Evolutionary conservation across 257 asterid species (phyloP).

Genomic region (Datura wrightii): DNA sequence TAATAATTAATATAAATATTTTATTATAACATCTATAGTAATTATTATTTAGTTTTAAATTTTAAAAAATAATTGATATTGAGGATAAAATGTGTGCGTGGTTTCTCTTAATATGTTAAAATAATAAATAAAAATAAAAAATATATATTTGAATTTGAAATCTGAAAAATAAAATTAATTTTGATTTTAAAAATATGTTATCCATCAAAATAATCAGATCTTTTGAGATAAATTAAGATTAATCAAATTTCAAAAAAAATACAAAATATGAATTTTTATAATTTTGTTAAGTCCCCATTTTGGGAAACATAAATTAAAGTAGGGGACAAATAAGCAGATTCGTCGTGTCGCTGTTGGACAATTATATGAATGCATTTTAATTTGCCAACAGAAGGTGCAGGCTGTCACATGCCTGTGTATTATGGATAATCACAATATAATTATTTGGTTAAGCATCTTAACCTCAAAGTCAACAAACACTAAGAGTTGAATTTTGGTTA

Average conservation of each 20-base stretch:
- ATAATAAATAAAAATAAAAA: too few relatives aligned
- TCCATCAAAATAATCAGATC: accelerated
- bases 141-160: not conserved
- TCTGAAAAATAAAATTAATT: not conserved
- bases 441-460: not conserved
- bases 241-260: not conserved
- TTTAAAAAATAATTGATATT: too few relatives aligned
- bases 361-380: slow-evolving; percentile 14
- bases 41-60: too few relatives aligned
- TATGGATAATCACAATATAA: not conserved
- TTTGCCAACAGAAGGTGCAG: not conserved
- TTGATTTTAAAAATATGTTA: not conserved
- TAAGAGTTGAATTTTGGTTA: not conserved
- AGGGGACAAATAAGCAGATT: slow-evolving; percentile 25
- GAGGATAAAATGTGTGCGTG: too few relatives aligned
- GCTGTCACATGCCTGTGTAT: not conserved
- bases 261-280: not conserved
- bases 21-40: too few relatives aligned
- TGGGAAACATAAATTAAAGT: slow-evolving; percentile 10
- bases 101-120: too few relatives aligned
- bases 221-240: not conserved
- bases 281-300: not conserved
- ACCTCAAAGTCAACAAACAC: not conserved
- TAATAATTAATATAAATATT: too few relatives aligned
- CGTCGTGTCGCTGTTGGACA: not conserved